phyloP scores from a whole-genome alignment of 768 basidiomycete species.

The Russula dissimulans region DNA sequence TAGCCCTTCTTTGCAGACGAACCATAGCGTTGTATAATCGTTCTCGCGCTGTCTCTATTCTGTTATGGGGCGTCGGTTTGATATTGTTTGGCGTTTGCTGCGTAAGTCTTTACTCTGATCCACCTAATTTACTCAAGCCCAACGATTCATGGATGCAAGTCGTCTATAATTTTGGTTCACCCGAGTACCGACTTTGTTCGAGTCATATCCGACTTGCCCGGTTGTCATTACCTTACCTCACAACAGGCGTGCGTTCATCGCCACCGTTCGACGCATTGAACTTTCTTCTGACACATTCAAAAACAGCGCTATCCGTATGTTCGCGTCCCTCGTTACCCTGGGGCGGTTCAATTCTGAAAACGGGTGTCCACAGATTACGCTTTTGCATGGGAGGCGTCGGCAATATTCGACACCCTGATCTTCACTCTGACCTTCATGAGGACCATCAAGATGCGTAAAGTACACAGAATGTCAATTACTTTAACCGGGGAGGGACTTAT shows the following conservation, averaged over 20 bases:
- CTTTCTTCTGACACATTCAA: neutral
- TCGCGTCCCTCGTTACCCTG: neutral
- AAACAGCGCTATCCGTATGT: conserved; percentile 22
- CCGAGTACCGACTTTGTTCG: neutral
- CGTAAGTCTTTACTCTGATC: conserved; percentile 27
- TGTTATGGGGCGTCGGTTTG: conserved; percentile 28
- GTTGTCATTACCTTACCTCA: conserved; percentile 20
- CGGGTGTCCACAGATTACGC: conserved; percentile 22
- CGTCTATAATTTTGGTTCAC: conserved; percentile 33
- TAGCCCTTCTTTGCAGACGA: conserved; percentile 39
- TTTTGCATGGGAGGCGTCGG: conserved; percentile 42
- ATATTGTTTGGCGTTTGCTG: conserved; percentile 27
- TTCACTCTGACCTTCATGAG: conserved; percentile 41
- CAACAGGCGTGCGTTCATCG: conserved; percentile 21
- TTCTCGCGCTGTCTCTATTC: conserved; percentile 30
- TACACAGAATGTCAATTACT: conserved; percentile 20
- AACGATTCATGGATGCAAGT: conserved; percentile 26
- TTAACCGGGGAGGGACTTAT: conserved; percentile 30
- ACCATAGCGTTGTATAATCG: conserved; percentile 42
- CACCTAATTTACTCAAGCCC: neutral
- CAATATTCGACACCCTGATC: conserved; percentile 39
- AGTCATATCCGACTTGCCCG: conserved; percentile 1
- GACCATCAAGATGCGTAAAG: conserved; percentile 29
- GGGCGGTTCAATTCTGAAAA: neutral
- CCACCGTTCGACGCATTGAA: neutral